A percentile compares a stretch with the other conserved stretches of the same genome.
Conservation (phyloP, 1,284 basidiomycete species). For the Inonotus obliquus region DNA sequence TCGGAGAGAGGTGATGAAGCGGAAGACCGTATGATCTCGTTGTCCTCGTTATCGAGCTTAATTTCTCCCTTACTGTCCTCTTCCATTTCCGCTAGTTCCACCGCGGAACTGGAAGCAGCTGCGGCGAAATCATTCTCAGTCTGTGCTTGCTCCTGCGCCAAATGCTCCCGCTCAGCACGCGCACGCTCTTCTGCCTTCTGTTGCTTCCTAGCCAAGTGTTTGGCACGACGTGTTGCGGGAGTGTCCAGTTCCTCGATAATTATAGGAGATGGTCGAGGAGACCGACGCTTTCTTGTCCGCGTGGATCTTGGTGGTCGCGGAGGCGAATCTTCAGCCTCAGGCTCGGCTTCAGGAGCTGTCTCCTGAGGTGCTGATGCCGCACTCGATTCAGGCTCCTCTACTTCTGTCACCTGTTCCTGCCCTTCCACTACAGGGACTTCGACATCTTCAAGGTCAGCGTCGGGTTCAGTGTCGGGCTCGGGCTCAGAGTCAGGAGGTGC, state of each 20-base stretch:
- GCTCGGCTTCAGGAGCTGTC: neutral
- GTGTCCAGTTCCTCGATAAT: slow-evolving; percentile 68
- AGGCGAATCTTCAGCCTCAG: slow-evolving; percentile 20
- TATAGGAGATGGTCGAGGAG: slow-evolving; percentile 35
- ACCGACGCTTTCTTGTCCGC: slow-evolving; percentile 26
- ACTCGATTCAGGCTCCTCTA: neutral
- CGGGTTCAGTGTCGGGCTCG: neutral
- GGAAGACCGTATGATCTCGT: neutral
- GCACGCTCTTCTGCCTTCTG: slow-evolving; percentile 39
- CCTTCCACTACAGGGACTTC: neutral
- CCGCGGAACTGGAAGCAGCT: too few species aligned
- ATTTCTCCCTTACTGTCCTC: too few species aligned
- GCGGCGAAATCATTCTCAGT: too few species aligned
- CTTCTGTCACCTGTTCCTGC: neutral
- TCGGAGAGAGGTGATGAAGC: neutral
- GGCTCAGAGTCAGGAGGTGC: slow-evolving; percentile 1
- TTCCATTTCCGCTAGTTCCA: too few species aligned
- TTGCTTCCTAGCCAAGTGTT: slow-evolving; percentile 43
- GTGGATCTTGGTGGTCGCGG: slow-evolving; percentile 25
- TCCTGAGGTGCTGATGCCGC: too few species aligned
- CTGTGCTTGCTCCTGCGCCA: neutral
- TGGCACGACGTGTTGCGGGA: slow-evolving; percentile 56
- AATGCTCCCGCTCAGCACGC: slow-evolving; percentile 2
- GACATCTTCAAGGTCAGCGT: neutral
- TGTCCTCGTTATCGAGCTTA: neutral